Conservation (phyloP, 306 rosid genomes). For the Trifolium repens region DNA sequence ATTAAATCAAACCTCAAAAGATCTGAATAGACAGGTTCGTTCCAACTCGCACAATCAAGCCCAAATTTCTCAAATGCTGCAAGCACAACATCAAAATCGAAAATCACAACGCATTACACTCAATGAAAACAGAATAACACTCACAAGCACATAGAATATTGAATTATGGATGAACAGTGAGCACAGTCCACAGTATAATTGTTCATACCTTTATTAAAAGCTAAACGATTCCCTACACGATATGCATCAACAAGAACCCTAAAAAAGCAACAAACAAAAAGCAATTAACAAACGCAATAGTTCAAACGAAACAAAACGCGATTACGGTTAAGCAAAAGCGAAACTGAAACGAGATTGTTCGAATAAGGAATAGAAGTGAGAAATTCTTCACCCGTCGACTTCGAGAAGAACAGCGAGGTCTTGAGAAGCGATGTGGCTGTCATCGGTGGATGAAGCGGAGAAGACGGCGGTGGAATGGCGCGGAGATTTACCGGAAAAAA, state of each 20-base stretch:
- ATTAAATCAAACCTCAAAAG: conserved; percentile 67
- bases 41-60: conserved; percentile 96
- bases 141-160: background rate
- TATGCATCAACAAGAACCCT: conserved; percentile 89
- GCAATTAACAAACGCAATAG: background rate
- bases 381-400: conserved; percentile 72
- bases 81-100: conserved; percentile 1
- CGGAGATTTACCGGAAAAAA: conserved; percentile 50
- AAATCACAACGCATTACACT: conserved; percentile 16
- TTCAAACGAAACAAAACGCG: background rate
- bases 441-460: conserved; percentile 49
- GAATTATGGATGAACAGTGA: background rate
- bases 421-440: conserved; percentile 43
- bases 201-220: conserved; percentile 80
- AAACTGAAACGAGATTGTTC: background rate
- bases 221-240: conserved; percentile 73
- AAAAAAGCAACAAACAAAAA: conserved; percentile 34
- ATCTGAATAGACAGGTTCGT: conserved; percentile 82
- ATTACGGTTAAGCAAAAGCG: background rate
- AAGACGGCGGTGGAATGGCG: conserved; percentile 50
- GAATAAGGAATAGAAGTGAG: conserved; percentile 1
- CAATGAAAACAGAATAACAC: conserved; percentile 6
- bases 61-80: conserved; percentile 86
- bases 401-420: conserved; percentile 84
- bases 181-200: background rate